phyloP scores from a whole-genome alignment of 768 basidiomycete genomes.

The Ephemerocybe angulata region DNA sequence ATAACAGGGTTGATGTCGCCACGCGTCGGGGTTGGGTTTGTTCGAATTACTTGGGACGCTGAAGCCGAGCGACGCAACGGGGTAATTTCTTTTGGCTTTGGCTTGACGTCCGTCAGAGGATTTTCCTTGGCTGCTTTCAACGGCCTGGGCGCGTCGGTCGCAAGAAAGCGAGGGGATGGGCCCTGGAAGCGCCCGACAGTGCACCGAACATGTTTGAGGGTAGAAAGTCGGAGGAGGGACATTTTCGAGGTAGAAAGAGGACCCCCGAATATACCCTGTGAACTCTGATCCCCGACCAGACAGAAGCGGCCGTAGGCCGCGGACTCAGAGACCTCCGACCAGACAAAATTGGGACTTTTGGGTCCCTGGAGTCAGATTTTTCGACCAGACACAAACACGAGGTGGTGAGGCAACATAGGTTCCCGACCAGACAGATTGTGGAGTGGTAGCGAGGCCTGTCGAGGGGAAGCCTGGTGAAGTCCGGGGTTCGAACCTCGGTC shows the following conservation, averaged over 20 bases:
- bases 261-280: too few relatives aligned
- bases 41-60: slow-evolving; percentile 80
- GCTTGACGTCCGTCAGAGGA: slow-evolving; percentile 38
- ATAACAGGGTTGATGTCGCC: slow-evolving; percentile 75
- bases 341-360: too few relatives aligned
- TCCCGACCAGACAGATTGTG: too few relatives aligned
- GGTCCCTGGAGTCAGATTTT: too few relatives aligned
- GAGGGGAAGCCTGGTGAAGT: too few relatives aligned
- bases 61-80: slow-evolving; percentile 79
- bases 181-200: background rate
- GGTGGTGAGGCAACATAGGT: too few relatives aligned
- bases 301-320: too few relatives aligned
- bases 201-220: background rate
- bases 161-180: background rate
- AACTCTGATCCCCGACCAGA: too few relatives aligned
- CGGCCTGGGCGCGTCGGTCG: background rate
- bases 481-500: too few relatives aligned
- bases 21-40: slow-evolving; percentile 82
- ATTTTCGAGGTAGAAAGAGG: background rate
- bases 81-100: slow-evolving; percentile 80
- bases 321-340: too few relatives aligned
- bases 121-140: background rate
- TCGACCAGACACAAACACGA: too few relatives aligned
- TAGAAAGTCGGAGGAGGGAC: background rate
- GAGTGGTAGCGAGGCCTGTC: too few relatives aligned